Evolutionary conservation across 768 basidiomycete genomes (phyloP), one percentile per base, ranked within the genome.

Genomic region (Agaricus subrufescens): DNA sequence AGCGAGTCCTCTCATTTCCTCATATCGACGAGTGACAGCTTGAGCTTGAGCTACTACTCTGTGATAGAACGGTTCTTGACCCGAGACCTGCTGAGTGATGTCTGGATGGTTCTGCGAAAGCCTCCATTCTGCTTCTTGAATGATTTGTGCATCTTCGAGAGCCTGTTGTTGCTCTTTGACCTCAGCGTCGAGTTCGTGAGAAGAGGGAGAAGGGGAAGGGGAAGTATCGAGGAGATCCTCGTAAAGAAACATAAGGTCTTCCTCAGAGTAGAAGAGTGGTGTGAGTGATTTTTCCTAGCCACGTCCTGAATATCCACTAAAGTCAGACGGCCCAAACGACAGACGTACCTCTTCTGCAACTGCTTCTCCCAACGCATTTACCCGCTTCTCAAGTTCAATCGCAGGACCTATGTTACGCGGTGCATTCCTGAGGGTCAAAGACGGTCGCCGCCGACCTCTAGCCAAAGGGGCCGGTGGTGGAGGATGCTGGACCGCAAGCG

Each of bases 31-130:
- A 3, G 76, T 54, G 31, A 74, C 67, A 34, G 72, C 65, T 30
- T 73, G 61, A 10, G 71, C 72, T 10, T 69, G 66, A 15, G 61
- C 52, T 8, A 80, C 58, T 11, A 79, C 67, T 14, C 69, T 70
- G 49, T 60, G 67, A 58, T 76, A 69, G 3, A 69, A 56, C 12
- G 62, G 64, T 4, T 56, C 51, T 31, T 60, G 45, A 26, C 54
- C 47, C 4, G 37, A 27, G 4, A 46, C 50, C 27, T 58, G 55
- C 38, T 52, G 40, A 39, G 46, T 11, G 37, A 56, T 31, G 12
- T 45, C 55, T 34, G 55, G 43, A 12, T 46, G 42, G 1, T n/a
- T 50, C 49, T 50, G 55, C n/a, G 43, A 29, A 3, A 56, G 38
- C 26, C 55, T 40, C 14, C 27, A 11, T n/a, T 56, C 34, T 9